A percentile compares a stretch with the other conserved stretches of the same genome.
These are phyloP conservation scores for Acanthamoeba royreba DNA, from an alignment of 208 protist species.

Conservation along the genomic window DNA sequence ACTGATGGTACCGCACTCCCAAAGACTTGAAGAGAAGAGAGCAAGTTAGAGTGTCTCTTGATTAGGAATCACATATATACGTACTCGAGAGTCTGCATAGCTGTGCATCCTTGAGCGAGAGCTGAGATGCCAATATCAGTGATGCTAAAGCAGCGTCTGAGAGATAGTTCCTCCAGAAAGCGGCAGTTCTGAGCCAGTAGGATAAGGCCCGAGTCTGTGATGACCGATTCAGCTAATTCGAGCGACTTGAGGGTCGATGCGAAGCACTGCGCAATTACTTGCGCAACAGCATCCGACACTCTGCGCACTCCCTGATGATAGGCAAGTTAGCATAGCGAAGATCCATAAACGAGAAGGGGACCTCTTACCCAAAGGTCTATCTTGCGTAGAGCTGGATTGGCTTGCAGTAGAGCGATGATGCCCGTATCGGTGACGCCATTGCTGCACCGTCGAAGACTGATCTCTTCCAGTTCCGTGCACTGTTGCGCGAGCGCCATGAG, in stretches of 20 bases:
- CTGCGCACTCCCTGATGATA: background rate
- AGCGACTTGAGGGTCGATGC: background rate
- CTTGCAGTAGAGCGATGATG: background rate
- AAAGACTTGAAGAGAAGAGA: too few relatives aligned
- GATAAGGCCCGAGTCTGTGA: background rate
- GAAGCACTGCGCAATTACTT: background rate
- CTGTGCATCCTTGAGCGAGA: background rate
- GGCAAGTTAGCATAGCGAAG: too few relatives aligned
- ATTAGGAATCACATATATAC: too few relatives aligned
- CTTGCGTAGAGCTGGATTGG: background rate
- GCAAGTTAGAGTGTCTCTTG: too few relatives aligned
- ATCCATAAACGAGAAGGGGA: too few relatives aligned
- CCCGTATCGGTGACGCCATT: background rate
- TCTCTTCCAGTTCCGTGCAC: background rate
- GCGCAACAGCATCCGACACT: background rate
- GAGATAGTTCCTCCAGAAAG: background rate
- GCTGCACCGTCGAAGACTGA: background rate
- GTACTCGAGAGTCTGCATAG: background rate
- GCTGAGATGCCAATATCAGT: background rate
- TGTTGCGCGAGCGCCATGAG: background rate
- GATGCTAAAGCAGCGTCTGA: background rate
- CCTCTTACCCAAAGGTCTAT: background rate
- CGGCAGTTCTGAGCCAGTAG: background rate
- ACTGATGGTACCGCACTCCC: background rate
- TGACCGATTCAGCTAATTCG: background rate